Evolutionary conservation across 2,329 filamentous ascomycete species (phyloP).

Genomic region (Curvularia sp.): DNA sequence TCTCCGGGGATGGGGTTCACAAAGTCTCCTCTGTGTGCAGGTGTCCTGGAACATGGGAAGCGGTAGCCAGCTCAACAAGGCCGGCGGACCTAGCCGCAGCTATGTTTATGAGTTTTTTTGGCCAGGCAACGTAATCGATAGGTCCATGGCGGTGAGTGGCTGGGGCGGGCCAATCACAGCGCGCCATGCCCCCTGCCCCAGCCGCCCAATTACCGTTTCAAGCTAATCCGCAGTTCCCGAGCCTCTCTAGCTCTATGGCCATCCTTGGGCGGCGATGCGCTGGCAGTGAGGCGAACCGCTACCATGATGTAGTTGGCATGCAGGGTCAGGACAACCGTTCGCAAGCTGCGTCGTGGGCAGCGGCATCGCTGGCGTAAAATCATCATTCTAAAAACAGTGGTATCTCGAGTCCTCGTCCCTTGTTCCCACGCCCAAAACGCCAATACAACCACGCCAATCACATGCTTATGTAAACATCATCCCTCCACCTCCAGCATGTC

Average conservation of each 20-base stretch:
- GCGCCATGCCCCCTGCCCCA: conserved; percentile 19
- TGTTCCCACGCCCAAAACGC: conserved; percentile 18
- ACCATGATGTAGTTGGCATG: conserved; percentile 1
- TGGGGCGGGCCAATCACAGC: conserved; percentile 27
- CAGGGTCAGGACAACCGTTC: conserved; percentile 5
- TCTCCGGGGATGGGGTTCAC: conserved; percentile 11
- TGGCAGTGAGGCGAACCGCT: conserved; percentile 20
- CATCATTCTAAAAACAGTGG: conserved; percentile 13
- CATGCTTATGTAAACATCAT: conserved; percentile 12
- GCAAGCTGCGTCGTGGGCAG: neutral
- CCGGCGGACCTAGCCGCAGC: conserved; percentile 23
- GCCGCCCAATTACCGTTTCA: conserved; percentile 19
- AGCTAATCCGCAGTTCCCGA: conserved; percentile 15
- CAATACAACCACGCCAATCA: neutral
- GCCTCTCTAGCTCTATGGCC: conserved; percentile 5
- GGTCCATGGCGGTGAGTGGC: conserved; percentile 33
- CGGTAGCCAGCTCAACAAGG: conserved; percentile 36
- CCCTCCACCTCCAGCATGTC: conserved; percentile 66
- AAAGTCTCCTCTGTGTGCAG: conserved; percentile 11
- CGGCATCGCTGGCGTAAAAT: neutral
- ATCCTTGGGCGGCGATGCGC: conserved; percentile 17
- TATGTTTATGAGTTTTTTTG: conserved; percentile 32
- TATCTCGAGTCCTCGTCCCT: conserved; percentile 17
- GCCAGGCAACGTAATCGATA: conserved; percentile 37
- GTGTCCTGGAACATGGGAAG: conserved; percentile 29